phyloP scores from a whole-genome alignment of 768 basidiomycete species.

The Fomitopsis pulvina region DNA sequence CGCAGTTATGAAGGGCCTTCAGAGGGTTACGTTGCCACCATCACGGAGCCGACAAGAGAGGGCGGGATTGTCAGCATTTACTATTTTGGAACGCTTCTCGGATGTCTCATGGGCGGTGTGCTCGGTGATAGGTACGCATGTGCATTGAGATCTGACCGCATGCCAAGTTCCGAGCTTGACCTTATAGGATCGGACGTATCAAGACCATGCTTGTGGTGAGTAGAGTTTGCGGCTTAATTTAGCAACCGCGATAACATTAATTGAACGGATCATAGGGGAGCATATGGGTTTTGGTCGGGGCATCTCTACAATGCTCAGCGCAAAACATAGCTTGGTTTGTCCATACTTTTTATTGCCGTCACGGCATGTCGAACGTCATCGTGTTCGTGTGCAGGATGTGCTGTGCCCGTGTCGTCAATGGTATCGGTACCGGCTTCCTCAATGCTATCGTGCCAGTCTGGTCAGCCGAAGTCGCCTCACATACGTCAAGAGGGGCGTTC shows the following conservation, averaged over 20 bases:
- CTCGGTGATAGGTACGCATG: slow-evolving; percentile 27
- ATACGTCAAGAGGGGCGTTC: slow-evolving; percentile 39
- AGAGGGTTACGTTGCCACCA: slow-evolving; percentile 36
- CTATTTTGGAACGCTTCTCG: slow-evolving; percentile 37
- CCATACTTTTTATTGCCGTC: too few species aligned
- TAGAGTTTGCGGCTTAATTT: background rate
- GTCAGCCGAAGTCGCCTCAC: slow-evolving; percentile 39
- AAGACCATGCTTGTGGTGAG: slow-evolving; percentile 33
- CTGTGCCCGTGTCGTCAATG: slow-evolving; percentile 37
- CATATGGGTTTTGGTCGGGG: slow-evolving; percentile 35
- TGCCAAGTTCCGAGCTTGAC: background rate
- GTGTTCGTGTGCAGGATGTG: slow-evolving; percentile 35
- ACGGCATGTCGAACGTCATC: too few species aligned
- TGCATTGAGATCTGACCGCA: background rate
- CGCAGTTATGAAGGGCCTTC: slow-evolving; percentile 30
- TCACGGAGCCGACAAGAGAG: slow-evolving; percentile 36
- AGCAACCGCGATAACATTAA: background rate
- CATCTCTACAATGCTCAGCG: slow-evolving; percentile 35
- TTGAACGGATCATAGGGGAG: slow-evolving; percentile 21
- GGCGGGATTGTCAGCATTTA: slow-evolving; percentile 42
- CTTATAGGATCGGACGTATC: slow-evolving; percentile 28
- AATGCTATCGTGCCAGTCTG: slow-evolving; percentile 41
- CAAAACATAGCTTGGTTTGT: slow-evolving; percentile 36
- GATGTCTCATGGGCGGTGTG: slow-evolving; percentile 34
- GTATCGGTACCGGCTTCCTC: slow-evolving; percentile 37